These are phyloP conservation scores for Lachnellula occidentalis DNA, from an alignment of 2,329 filamentous ascomycete species.

Conservation along the genomic window DNA sequence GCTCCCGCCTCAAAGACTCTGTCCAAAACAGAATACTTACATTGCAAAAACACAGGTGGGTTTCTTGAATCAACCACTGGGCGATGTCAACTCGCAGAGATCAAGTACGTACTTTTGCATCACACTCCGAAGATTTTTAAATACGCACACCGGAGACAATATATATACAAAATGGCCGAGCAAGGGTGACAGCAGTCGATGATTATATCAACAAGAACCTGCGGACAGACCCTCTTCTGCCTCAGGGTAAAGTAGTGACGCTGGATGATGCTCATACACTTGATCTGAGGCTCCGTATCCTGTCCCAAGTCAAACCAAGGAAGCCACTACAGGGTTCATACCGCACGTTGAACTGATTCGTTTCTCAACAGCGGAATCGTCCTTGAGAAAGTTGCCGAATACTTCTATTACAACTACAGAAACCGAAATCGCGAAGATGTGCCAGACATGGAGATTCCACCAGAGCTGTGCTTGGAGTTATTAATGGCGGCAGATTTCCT, in stretches of 20 bases:
- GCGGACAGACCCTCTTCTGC: constrained; percentile 31
- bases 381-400: constrained; percentile 76
- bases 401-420: constrained; percentile 77
- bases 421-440: constrained; percentile 66
- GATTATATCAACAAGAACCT: constrained; percentile 27
- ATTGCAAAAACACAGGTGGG: constrained; percentile 40
- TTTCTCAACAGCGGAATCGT: constrained; percentile 54
- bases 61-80: constrained; percentile 62
- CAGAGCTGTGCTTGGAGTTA: constrained; percentile 72
- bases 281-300: constrained; percentile 49
- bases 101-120: constrained; percentile 53
- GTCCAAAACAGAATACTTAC: neutral
- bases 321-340: neutral
- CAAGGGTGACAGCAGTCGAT: constrained; percentile 18
- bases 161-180: neutral
- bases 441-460: constrained; percentile 74
- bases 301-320: neutral
- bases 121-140: neutral
- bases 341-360: neutral
- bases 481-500: constrained; percentile 74
- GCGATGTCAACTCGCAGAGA: constrained; percentile 63
- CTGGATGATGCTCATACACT: constrained; percentile 50
- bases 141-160: neutral
- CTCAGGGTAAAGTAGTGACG: constrained; percentile 20
- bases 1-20: constrained; percentile 9